Percentiles rank a stretch among this genome's conserved stretches.
Conservation (phyloP, 2,329 filamentous ascomycete species). For the Amylocarpus encephaloides region DNA sequence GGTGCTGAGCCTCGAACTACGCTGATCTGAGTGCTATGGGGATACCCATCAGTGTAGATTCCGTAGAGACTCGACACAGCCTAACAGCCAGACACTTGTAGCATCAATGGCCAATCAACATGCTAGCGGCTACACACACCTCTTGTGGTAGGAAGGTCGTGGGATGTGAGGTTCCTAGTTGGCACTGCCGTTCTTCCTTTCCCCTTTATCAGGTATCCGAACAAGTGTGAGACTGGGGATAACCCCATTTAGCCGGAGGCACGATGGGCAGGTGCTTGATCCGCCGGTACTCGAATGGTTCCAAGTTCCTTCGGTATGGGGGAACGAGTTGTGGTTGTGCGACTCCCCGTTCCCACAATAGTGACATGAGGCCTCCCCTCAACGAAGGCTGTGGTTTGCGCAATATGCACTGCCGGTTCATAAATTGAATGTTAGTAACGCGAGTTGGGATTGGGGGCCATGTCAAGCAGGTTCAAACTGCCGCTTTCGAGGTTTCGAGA, state of each 20-base stretch:
- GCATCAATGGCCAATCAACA: neutral
- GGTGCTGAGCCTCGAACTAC: constrained; percentile 2
- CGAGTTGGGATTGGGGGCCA: neutral
- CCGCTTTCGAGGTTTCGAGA: neutral
- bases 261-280: neutral
- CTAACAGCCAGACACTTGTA: neutral
- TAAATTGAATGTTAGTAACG: neutral
- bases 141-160: neutral
- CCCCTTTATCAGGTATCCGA: neutral
- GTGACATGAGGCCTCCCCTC: neutral
- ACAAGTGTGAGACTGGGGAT: neutral
- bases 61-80: neutral
- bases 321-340: too few species aligned
- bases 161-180: neutral
- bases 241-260: constrained; percentile 1
- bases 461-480: neutral
- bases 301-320: neutral
- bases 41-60: neutral
- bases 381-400: neutral
- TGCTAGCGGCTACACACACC: neutral
- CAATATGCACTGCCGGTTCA: constrained; percentile 2
- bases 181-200: neutral
- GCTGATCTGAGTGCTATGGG: neutral
- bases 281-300: neutral
- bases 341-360: neutral